These are phyloP conservation scores for Pinus taeda DNA, from an alignment of 75 land plant genomes.

Conservation along the genomic window DNA sequence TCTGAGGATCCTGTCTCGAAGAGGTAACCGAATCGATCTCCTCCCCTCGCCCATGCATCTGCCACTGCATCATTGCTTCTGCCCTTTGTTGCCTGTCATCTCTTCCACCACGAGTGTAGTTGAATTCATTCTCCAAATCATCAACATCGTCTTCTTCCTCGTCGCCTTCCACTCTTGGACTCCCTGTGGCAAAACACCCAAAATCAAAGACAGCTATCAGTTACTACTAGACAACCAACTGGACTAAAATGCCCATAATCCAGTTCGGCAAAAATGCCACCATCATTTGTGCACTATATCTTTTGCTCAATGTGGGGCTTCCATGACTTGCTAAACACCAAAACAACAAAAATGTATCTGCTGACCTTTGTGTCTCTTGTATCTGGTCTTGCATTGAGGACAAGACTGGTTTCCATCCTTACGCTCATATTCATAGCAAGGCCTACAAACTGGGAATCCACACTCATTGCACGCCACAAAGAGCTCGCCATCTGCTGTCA, in stretches of 20 bases:
- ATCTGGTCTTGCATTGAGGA: slow-evolving; percentile 93
- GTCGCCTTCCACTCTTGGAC: slow-evolving; percentile 83
- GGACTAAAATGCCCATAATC: not conserved
- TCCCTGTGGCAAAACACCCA: slow-evolving; percentile 41
- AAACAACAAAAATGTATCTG: not conserved
- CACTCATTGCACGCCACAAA: slow-evolving; percentile 96
- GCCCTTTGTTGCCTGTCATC: slow-evolving; percentile 18
- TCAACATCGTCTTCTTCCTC: slow-evolving; percentile 91
- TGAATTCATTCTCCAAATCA: slow-evolving; percentile 85
- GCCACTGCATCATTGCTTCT: slow-evolving; percentile 44
- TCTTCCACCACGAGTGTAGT: slow-evolving; percentile 22
- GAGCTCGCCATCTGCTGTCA: slow-evolving; percentile 63
- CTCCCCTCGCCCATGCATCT: slow-evolving; percentile 32
- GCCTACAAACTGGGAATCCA: slow-evolving; percentile 85
- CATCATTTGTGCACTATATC: not conserved
- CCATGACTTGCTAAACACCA: not conserved
- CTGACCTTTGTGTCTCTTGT: slow-evolving; percentile 80
- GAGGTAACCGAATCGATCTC: slow-evolving; percentile 39
- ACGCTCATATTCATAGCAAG: slow-evolving; percentile 91
- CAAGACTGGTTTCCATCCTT: slow-evolving; percentile 86
- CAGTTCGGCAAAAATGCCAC: not conserved
- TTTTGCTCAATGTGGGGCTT: not conserved
- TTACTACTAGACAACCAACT: not conserved
- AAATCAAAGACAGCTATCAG: not conserved
- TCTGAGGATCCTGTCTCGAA: slow-evolving; percentile 48